phyloP scores from a whole-genome alignment of 2,329 filamentous ascomycete genomes.

The Fusarium buharicum region DNA sequence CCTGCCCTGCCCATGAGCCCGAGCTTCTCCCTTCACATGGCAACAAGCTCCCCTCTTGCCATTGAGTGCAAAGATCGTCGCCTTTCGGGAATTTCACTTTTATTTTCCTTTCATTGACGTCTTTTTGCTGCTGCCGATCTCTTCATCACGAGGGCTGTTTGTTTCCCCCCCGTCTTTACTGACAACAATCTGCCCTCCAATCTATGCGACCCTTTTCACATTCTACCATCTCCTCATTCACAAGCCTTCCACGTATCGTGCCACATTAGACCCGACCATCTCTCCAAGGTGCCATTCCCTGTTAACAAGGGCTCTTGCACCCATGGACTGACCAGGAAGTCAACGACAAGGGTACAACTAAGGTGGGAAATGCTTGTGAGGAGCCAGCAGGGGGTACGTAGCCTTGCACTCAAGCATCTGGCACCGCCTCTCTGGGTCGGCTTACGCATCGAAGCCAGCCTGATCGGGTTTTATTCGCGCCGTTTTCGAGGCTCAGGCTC shows the following conservation, averaged over 20 bases:
- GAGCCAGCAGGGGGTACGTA: constrained; percentile 38
- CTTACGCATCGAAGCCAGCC: constrained; percentile 10
- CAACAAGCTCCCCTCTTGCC: constrained; percentile 19
- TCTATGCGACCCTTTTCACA: constrained; percentile 11
- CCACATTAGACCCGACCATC: constrained; percentile 23
- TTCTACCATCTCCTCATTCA: constrained; percentile 18
- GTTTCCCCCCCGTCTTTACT: constrained; percentile 3
- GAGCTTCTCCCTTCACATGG: constrained; percentile 28
- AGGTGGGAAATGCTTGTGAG: constrained; percentile 18
- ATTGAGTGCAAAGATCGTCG: constrained; percentile 37
- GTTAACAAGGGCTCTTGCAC: constrained; percentile 26
- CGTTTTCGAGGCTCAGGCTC: neutral
- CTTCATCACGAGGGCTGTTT: neutral
- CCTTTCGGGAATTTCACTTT: neutral
- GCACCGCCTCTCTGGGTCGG: constrained; percentile 40
- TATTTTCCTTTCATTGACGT: constrained; percentile 27
- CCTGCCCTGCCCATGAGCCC: constrained; percentile 8
- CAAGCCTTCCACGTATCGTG: constrained; percentile 21
- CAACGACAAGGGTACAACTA: constrained; percentile 22
- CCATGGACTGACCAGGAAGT: constrained; percentile 18
- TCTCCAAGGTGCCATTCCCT: constrained; percentile 16
- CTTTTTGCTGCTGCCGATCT: constrained; percentile 20
- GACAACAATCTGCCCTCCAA: no score
- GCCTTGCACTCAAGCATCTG: constrained; percentile 33
- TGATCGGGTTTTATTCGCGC: constrained; percentile 18